These are phyloP conservation scores for Stephanodiscus triporus DNA, from an alignment of 108 stramenopile species.

Conservation along the genomic window DNA sequence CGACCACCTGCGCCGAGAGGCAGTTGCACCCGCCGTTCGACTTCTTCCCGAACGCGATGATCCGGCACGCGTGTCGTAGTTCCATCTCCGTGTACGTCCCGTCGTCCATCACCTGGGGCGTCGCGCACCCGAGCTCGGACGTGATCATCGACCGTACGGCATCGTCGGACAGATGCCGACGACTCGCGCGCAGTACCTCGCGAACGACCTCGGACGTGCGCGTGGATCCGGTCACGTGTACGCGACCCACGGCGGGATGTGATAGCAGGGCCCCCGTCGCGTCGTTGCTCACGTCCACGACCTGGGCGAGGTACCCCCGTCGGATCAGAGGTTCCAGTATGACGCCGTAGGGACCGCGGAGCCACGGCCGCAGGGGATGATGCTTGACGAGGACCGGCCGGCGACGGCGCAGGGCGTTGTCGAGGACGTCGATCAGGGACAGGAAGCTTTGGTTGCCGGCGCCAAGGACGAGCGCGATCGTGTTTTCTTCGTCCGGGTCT, in stretches of 20 bases:
- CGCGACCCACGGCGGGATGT: constrained; percentile 18
- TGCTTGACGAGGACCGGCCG: constrained; percentile 23
- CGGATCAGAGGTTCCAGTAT: constrained; percentile 20
- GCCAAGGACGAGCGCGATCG: constrained; percentile 28
- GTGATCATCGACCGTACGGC: constrained; percentile 16
- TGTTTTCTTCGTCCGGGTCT: too few relatives aligned
- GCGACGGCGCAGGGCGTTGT: constrained; percentile 5
- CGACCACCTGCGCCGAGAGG: constrained; percentile 37
- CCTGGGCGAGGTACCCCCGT: constrained; percentile 15
- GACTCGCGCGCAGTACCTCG: background rate
- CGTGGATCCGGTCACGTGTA: constrained; percentile 26
- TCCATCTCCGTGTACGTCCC: constrained; percentile 18
- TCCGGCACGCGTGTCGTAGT: background rate
- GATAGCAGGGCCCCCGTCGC: constrained; percentile 9
- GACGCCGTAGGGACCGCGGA: constrained; percentile 9
- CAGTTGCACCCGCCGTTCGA: constrained; percentile 36
- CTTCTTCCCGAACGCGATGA: constrained; percentile 26
- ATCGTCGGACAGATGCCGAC: background rate
- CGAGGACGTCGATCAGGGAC: constrained; percentile 20
- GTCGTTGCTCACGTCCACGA: constrained; percentile 6
- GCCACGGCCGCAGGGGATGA: constrained; percentile 34
- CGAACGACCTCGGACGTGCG: constrained; percentile 17
- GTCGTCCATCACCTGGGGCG: constrained; percentile 14
- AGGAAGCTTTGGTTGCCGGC: constrained; percentile 37
- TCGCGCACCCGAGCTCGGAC: constrained; percentile 31